Evolutionary conservation across 371 early-diverging fungal species (phyloP), one percentile per base, ranked within the genome.

Genomic region (Neoconidiobolus thromboides): DNA sequence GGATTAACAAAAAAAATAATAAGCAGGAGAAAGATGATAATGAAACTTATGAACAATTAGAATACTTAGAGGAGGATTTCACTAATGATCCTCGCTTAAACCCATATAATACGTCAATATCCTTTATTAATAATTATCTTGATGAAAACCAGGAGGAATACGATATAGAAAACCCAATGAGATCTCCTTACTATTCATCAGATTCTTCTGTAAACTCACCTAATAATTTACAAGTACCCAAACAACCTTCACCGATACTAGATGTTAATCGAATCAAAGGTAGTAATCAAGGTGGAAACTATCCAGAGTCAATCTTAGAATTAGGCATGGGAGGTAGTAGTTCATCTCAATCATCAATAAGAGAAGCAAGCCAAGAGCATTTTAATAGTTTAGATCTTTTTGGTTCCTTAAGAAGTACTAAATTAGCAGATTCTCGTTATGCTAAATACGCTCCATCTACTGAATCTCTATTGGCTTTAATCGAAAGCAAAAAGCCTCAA

Each of bases 361-460:
- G 72, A 12, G 73, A 75, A 1, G 68, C 70, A 26, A 72, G 70
- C 43, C 68, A 38, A 7, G 48, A 44, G 9, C 48, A 71, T 15
- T 67, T 67, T n/a, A 66, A 71, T 39, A 77, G 81, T 58, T 71
- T 83, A 4, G 82, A 82, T 62, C 74, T 83, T 2, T 75, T 81
- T 63, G 76, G 81, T 46, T 66, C 75, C 39, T 67, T 78, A 0
- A 73, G 78, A 46, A 77, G 79, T 37, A 69, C 71, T 15, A 82
- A 80, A 38, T 48, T 58, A 10, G 7, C 36, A 10, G 82, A 83
- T 47, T 79, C 81, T 9, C 76, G 86, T 52, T 87, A 87, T 61
- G 83, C 77, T 51, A 75, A 75, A 0, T 84, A 79, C 57, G 82
- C 85, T 0, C 79, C 85, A 0, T 86, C 88, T 0, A 79, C 84